phyloP scores from a whole-genome alignment of 164 flowering plant genomes.

The Umbilicus rupestris region DNA sequence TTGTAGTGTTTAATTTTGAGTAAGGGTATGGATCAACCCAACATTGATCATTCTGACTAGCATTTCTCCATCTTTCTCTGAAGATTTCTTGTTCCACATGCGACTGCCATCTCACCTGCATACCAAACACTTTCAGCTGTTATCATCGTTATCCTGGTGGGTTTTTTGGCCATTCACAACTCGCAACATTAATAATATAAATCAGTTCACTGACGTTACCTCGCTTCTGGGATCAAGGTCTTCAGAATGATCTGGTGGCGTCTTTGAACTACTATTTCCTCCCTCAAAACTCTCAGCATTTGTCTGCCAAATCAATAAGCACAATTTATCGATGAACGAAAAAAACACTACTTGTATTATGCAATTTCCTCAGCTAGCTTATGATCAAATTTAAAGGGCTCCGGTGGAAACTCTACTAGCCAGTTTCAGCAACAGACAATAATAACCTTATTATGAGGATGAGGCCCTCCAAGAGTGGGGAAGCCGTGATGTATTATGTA shows the following conservation, averaged over 20 bases:
- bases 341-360: no score
- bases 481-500: conserved; percentile 68
- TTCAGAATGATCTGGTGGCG: neutral
- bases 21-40: conserved; percentile 39
- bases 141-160: neutral
- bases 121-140: neutral
- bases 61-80: conserved; percentile 34
- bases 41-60: conserved; percentile 31
- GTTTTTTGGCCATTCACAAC: no score
- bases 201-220: neutral
- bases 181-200: no score
- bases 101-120: conserved; percentile 50
- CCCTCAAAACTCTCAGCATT: neutral
- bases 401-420: neutral
- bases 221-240: conserved; percentile 4
- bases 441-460: conserved; percentile 11
- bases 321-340: neutral
- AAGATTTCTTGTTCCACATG: conserved; percentile 30
- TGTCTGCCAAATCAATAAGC: neutral
- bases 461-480: conserved; percentile 58
- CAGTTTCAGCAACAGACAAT: neutral
- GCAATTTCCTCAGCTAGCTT: no score
- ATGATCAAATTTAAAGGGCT: neutral
- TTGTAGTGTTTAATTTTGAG: neutral
- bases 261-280: neutral